Evolutionary conservation across 2,329 filamentous ascomycete species (phyloP).

Genomic region (Aspergillus neoniger): DNA sequence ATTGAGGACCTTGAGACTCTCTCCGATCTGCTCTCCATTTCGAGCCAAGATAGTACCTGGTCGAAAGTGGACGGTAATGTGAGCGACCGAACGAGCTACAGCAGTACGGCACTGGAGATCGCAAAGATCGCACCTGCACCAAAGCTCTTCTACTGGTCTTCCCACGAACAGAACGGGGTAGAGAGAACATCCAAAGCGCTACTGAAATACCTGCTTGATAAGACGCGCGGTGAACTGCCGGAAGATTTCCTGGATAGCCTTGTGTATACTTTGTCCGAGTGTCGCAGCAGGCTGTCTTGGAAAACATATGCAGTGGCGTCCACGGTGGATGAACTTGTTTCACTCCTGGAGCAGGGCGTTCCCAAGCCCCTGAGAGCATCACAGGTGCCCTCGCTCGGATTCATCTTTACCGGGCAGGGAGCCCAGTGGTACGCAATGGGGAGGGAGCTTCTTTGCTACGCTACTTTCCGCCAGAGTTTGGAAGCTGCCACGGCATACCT

Average conservation of each 20-base stretch:
- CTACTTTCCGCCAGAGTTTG: slow-evolving; percentile 6
- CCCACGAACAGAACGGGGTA: too few relatives aligned
- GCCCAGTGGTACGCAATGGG: slow-evolving; percentile 35
- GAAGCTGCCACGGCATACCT: slow-evolving; percentile 12
- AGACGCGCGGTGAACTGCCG: neutral
- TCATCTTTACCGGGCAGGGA: slow-evolving; percentile 37
- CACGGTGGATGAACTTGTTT: neutral
- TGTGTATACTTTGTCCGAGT: neutral
- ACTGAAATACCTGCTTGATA: neutral
- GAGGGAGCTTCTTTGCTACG: slow-evolving; percentile 20
- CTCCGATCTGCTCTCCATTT: neutral
- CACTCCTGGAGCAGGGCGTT: neutral
- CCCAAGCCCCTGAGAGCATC: neutral
- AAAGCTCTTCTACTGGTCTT: too few relatives aligned
- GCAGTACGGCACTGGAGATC: too few relatives aligned
- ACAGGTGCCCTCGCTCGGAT: neutral
- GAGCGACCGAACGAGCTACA: neutral
- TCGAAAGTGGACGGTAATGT: neutral
- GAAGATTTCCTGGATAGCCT: neutral
- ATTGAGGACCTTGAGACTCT: neutral
- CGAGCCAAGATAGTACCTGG: neutral
- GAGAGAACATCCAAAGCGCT: too few relatives aligned
- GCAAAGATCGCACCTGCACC: too few relatives aligned
- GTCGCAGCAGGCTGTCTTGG: neutral
- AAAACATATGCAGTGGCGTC: too few relatives aligned